Evolutionary conservation across 2,329 filamentous ascomycete species (phyloP), one percentile per base, ranked within the genome.

Genomic region (Penicillium sp.): DNA sequence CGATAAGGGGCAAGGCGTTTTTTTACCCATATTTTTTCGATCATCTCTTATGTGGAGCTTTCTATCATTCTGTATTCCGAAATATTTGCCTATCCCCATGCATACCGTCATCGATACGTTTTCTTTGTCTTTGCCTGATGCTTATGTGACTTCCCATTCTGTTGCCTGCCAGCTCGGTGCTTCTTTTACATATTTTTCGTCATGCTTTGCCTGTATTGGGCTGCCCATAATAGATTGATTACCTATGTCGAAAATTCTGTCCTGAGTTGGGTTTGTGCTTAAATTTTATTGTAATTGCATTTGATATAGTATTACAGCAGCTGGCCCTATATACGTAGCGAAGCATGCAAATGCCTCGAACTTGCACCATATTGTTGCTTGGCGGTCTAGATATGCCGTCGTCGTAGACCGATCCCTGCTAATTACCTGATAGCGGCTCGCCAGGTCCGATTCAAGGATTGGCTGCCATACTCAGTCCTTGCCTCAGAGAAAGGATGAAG

Each of bases 1-100:
- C 65, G 65, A 68, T 9, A 56, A 39, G 54, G 50, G 61, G 57
- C 65, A 60, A 60, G 70, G 70, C 68, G 71, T 73, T 63, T 40
- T 70, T 64, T 58, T 40, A 46, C 65, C 60, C 60, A 60, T 63
- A 60, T 61, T 53, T 41, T 59, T 54, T 39, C 27, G 9, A 47
- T 54, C 45, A 59, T 44, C 35, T 54, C 42, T 51, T 54, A 46
- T 58, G 34, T 55, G 48, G 50, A 54, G 46, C 46, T 31, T 54
- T 25, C 45, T 53, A 34, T 46, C 50, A 38, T 58, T 54, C 44
- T 55, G 29, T 52, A 52, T 37, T 31, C 41, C 32, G 38, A 29
- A 54, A 49, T 58, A 42, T 52, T 49, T 52, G 38, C 44, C 39
- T 41, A 51, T 46, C 40, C 42, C 45, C 29, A 40, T 41, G 49